Base-by-base conservation (phyloP, 1,284 basidiomycete species). In the Fomitopsis schrenkii region DNA sequence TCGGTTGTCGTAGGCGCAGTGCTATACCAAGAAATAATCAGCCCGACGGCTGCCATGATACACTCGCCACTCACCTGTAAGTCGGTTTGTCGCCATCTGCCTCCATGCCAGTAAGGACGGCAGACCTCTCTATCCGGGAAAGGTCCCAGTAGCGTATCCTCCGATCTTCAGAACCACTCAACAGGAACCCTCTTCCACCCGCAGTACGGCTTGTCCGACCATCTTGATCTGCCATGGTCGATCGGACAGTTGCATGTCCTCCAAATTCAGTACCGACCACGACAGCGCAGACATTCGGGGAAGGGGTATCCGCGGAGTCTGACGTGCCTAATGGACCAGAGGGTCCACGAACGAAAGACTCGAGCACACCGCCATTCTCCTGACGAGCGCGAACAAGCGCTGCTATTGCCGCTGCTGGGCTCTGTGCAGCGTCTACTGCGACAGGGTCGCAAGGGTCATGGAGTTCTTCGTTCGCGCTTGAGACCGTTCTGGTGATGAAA, bases 61-160 rank as follows among this genome's bases (percentile, higher is more conserved):
- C 3, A 2, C 5, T 36, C 30, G 71, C 79, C 59, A 38, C 50
- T 9, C 67, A 91, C 91, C 84, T 86, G 71, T 89, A 94, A 14
- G 77, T 77, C 5, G 91, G 87, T 65, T 80, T 81, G 48, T 94
- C 91, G 50, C 77, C 73, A 58, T 91, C 91, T 5, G 78, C 74
- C 62, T 93, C 91, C 1, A 82, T 72, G 1, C 91, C 89, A 69
- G 87, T 91, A 59, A 95, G 75, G 33, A 94, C 80, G 0, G 80
- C 77, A n/a, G 91, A 92, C 28, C 84, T 80, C 63, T 94, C 92
- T 28, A 87, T 74, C 64, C 80, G 83, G 12, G 78, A 82, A 54
- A 97, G 75, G 73, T 97, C 93, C 93, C 93, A 95, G 63, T 94
- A 80, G 9, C 91, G 83, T 52, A 97, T 79, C 67, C 84, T 87